Conservation (phyloP, 1,284 basidiomycete species). For the Rugosomyces carneus region DNA sequence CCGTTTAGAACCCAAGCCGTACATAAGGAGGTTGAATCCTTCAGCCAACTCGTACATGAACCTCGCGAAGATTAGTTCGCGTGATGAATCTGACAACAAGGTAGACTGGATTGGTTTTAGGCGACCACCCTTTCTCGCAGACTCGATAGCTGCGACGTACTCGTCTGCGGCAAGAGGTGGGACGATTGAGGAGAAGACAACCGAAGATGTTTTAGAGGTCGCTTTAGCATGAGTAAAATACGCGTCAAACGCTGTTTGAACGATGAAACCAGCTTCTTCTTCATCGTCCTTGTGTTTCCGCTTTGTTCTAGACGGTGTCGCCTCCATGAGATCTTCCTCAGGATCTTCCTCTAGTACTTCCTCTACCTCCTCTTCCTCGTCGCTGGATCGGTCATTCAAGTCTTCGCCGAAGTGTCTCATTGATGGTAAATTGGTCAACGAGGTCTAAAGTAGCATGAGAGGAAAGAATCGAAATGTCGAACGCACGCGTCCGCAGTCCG, state of each 20-base stretch:
- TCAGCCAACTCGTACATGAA: slow-evolving; percentile 68
- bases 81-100: slow-evolving; percentile 28
- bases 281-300: slow-evolving; percentile 8
- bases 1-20: slow-evolving; percentile 86
- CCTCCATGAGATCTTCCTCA: slow-evolving; percentile 12
- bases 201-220: slow-evolving; percentile 64
- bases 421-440: too few species aligned
- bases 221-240: slow-evolving; percentile 71
- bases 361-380: slow-evolving; percentile 15
- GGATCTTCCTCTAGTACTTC: slow-evolving; percentile 16
- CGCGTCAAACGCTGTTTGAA: slow-evolving; percentile 66
- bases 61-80: slow-evolving; percentile 46
- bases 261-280: slow-evolving; percentile 28
- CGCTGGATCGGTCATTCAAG: slow-evolving; percentile 4
- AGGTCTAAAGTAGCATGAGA: too few species aligned
- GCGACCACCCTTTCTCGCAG: slow-evolving; percentile 21
- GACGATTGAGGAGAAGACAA: slow-evolving; percentile 69
- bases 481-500: too few species aligned
- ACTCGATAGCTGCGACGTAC: slow-evolving; percentile 43
- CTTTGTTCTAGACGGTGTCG: slow-evolving; percentile 10
- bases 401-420: slow-evolving; percentile 11
- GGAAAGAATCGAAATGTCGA: too few species aligned
- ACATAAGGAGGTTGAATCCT: slow-evolving; percentile 83
- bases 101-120: slow-evolving; percentile 27
- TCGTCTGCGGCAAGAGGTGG: slow-evolving; percentile 63